Percentiles rank a stretch among this genome's conserved stretches.
These are phyloP conservation scores for Arthrobotrys megalospora DNA, from an alignment of 2,329 filamentous ascomycete genomes.

Conservation along the genomic window DNA sequence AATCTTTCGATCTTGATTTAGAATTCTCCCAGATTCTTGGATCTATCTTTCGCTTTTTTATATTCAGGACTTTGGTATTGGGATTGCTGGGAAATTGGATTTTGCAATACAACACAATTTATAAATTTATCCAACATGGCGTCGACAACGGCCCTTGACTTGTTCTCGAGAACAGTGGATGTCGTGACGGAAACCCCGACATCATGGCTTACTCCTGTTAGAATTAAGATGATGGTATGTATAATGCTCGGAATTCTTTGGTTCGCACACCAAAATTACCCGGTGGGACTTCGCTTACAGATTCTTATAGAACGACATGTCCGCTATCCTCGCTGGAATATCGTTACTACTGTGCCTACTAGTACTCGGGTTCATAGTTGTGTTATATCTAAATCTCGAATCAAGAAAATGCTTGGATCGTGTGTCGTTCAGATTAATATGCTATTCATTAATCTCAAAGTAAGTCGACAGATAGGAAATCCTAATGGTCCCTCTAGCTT, in stretches of 20 bases:
- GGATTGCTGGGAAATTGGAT: conserved; percentile 1
- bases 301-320: conserved; percentile 62
- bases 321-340: conserved; percentile 62
- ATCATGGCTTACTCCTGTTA: conserved; percentile 54
- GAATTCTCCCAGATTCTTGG: conserved; percentile 24
- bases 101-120: conserved; percentile 28
- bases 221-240: conserved; percentile 60
- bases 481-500: not conserved
- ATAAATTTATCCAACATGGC: conserved; percentile 38
- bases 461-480: conserved; percentile 24
- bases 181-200: conserved; percentile 34
- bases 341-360: conserved; percentile 58
- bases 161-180: conserved; percentile 39
- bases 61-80: conserved; percentile 16
- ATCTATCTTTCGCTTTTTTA: conserved; percentile 25
- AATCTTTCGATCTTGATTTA: conserved; percentile 29
- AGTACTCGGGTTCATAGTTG: conserved; percentile 55
- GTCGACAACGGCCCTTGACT: conserved; percentile 23
- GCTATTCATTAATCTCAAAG: conserved; percentile 63
- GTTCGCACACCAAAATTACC: not conserved
- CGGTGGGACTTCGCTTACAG: not conserved
- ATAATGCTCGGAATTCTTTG: not conserved
- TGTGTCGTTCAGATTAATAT: conserved; percentile 62
- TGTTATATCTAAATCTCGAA: conserved; percentile 59
- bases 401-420: conserved; percentile 60